Evolutionary conservation across 106 monocot genomes (phyloP), one percentile per base, ranked within the genome.

Genomic region (Platanthera zijinensis): DNA sequence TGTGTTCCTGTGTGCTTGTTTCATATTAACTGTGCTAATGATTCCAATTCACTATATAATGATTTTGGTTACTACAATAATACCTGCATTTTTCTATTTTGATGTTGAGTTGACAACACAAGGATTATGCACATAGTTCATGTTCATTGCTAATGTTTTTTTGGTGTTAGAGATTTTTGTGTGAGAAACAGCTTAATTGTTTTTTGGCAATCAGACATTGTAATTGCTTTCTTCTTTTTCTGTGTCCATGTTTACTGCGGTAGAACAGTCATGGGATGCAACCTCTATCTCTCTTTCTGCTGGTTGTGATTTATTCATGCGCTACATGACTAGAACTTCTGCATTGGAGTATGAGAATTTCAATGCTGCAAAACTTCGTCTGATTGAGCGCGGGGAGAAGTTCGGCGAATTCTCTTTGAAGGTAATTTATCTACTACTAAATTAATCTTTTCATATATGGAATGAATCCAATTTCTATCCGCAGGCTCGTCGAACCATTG

Each of bases 241-340:
- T 18, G 59, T 61, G 18, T 18, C 7, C 59, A 61, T 61, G 6
- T 61, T 61, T 5, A 56, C 6, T 61, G n/a, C 19, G 22, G 67
- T n/a, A 32, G 8, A 83, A 57, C 90, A 97, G 97, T 89, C 93
- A 49, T 94, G 94, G 86, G 97, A 97, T 78, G 82, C 83, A 13
- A 94, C 89, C 22, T 97, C 97, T 66, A 94, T 97, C 77, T 97
- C 97, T 48, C 73, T 97, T 74, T 89, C 97, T 75, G 91, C 94
- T 82, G 89, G 89, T 49, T 97, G 97, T 82, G 97, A 97, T 86
- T 78, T 97, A 51, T 97, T 97, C 83, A 97, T 90, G 89, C 77
- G 93, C 54, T 93, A 94, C 80, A 94, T 94, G 63, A 97, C 97
- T 32, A 84, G 97, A 77, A 97, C 97, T 53, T 89, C 94, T 73